Conservation (phyloP, 2,329 filamentous ascomycete genomes). For the Nannizziopsis arthrosporioides region DNA sequence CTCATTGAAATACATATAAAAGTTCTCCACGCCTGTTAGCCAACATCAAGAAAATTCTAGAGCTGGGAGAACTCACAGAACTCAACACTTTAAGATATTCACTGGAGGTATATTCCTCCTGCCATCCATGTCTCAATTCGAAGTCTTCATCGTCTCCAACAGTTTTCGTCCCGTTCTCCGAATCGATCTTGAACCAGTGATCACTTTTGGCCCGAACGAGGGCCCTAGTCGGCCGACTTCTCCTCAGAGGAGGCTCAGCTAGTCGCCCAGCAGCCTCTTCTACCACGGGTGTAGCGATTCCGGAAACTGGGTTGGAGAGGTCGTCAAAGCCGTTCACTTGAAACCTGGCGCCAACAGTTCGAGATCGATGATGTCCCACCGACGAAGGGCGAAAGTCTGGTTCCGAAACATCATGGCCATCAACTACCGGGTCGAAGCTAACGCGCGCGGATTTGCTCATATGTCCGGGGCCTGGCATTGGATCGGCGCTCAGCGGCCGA, state of each 20-base stretch:
- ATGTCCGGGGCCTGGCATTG: slow-evolving; percentile 1
- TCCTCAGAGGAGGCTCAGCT: slow-evolving; percentile 3
- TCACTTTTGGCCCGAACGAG: slow-evolving; percentile 44
- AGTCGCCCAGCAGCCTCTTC: not conserved
- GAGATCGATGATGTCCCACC: slow-evolving; percentile 8
- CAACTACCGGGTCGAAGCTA: slow-evolving; percentile 9
- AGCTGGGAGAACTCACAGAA: slow-evolving; percentile 48
- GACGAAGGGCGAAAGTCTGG: not conserved
- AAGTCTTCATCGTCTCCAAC: slow-evolving; percentile 41
- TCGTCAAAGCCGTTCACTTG: slow-evolving; percentile 5
- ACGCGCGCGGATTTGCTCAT: slow-evolving; percentile 8
- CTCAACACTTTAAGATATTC: slow-evolving; percentile 78
- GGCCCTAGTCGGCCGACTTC: slow-evolving; percentile 27
- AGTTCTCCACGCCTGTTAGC: slow-evolving; percentile 50
- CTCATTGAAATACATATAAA: slow-evolving; percentile 99
- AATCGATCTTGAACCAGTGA: slow-evolving; percentile 35
- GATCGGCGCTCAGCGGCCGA: slow-evolving; percentile 9
- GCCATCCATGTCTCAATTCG: slow-evolving; percentile 71
- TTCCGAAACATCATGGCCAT: slow-evolving; percentile 2
- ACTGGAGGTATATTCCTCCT: slow-evolving; percentile 81
- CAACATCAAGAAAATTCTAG: slow-evolving; percentile 1
- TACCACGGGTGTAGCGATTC: not conserved
- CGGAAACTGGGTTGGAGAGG: not conserved
- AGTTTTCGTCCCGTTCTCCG: slow-evolving; percentile 23
- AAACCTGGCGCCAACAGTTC: slow-evolving; percentile 2